These are phyloP conservation scores for Paraphoma sp. DNA, from an alignment of 2,329 filamentous ascomycete species.

Conservation along the genomic window DNA sequence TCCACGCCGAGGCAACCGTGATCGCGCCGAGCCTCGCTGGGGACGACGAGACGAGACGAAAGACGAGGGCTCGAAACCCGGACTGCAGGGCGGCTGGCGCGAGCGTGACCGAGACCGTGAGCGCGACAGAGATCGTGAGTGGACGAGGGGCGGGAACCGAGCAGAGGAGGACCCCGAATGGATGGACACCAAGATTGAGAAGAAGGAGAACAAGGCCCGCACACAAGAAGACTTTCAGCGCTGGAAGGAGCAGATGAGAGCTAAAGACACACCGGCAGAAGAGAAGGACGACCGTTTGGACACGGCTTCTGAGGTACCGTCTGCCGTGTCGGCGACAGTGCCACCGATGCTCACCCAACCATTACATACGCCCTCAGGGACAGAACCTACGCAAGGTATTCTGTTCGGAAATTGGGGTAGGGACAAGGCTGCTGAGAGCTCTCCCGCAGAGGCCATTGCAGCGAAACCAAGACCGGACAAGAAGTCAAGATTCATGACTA, in stretches of 20 bases:
- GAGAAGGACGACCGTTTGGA: constrained; percentile 54
- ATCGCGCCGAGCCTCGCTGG: constrained; percentile 76
- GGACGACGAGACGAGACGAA: constrained; percentile 64
- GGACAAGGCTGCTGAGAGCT: constrained; percentile 53
- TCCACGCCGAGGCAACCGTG: constrained; percentile 68
- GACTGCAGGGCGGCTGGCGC: constrained; percentile 65
- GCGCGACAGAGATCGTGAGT: constrained; percentile 58
- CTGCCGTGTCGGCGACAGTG: constrained; percentile 24
- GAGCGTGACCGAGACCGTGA: constrained; percentile 47
- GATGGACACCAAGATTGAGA: constrained; percentile 73
- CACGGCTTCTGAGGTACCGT: constrained; percentile 20
- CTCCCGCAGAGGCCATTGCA: constrained; percentile 27
- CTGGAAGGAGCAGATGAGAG: constrained; percentile 92
- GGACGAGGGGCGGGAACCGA: constrained; percentile 60
- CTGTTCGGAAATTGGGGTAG: constrained; percentile 72
- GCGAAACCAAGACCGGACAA: constrained; percentile 65
- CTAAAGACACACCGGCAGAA: constrained; percentile 57
- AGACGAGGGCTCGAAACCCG: constrained; percentile 53
- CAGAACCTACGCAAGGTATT: constrained; percentile 75
- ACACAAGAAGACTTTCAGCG: constrained; percentile 92
- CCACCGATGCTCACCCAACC: constrained; percentile 50
- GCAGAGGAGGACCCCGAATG: constrained; percentile 80
- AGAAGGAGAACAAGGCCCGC: constrained; percentile 72
- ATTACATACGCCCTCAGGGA: constrained; percentile 64
- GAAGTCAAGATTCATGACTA: constrained; percentile 84